phyloP scores from a whole-genome alignment of 495 filamentous ascomycete species.

The Hypoxylon fuscum region DNA sequence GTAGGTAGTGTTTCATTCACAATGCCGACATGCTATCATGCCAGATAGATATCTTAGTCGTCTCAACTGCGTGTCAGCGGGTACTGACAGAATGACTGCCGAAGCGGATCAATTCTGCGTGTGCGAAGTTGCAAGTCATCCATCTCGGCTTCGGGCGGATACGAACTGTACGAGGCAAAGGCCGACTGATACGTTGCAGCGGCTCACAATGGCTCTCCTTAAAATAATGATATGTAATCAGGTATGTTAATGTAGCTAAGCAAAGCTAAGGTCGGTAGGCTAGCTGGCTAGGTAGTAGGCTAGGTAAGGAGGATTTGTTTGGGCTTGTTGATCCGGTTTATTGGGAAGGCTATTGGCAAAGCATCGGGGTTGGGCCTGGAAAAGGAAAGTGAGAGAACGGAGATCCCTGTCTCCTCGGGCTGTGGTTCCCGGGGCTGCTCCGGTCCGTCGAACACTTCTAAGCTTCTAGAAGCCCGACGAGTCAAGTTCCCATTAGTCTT shows the following conservation, averaged over 20 bases:
- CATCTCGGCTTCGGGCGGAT: slow-evolving; percentile 21
- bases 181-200: slow-evolving; percentile 39
- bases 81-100: slow-evolving; percentile 25
- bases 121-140: neutral
- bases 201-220: slow-evolving; percentile 8
- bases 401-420: slow-evolving; percentile 30
- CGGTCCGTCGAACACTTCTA: slow-evolving; percentile 35
- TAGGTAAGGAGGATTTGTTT: slow-evolving; percentile 19
- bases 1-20: neutral
- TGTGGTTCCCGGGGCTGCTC: slow-evolving; percentile 37
- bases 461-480: slow-evolving; percentile 34
- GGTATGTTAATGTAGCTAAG: neutral
- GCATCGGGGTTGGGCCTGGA: slow-evolving; percentile 34
- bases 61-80: slow-evolving; percentile 5
- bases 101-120: slow-evolving; percentile 15
- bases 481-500: slow-evolving; percentile 27
- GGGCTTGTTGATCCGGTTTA: slow-evolving; percentile 38
- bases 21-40: slow-evolving; percentile 1
- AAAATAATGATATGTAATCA: too few relatives aligned
- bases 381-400: slow-evolving; percentile 36
- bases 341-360: slow-evolving; percentile 41
- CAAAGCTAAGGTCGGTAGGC: neutral
- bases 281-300: neutral
- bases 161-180: slow-evolving; percentile 3
- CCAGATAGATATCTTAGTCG: neutral